phyloP scores from a whole-genome alignment of 768 basidiomycete genomes.

The Lactifluus pinguis region DNA sequence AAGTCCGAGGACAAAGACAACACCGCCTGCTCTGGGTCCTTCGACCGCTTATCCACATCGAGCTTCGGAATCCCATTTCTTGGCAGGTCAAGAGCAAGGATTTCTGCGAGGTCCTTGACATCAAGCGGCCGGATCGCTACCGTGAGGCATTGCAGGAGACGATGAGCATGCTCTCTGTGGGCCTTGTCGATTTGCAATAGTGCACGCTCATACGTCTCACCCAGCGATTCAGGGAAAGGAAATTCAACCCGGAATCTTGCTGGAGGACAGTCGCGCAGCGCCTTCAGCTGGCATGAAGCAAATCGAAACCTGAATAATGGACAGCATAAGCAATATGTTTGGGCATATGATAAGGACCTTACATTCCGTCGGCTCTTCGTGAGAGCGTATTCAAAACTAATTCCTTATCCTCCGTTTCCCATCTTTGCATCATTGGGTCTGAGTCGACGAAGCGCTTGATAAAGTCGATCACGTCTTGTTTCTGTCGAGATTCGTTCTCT shows the following conservation, averaged over 20 bases:
- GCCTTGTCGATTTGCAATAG: background rate
- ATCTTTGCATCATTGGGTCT: background rate
- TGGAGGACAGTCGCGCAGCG: background rate
- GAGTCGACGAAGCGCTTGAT: background rate
- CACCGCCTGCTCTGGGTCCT: background rate
- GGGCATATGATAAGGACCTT: background rate
- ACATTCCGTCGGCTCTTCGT: constrained; percentile 3
- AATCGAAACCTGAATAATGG: constrained; percentile 4
- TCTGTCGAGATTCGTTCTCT: background rate
- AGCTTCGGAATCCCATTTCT: background rate
- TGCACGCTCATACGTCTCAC: constrained; percentile 2
- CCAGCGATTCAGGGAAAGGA: background rate
- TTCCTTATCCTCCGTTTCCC: background rate
- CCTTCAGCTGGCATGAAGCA: background rate
- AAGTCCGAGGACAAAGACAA: background rate
- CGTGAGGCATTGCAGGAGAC: constrained; percentile 1
- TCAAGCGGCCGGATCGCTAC: background rate
- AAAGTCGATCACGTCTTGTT: background rate
- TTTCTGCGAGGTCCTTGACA: background rate
- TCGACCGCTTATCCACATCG: background rate
- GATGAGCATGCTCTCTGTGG: background rate
- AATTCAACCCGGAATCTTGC: background rate
- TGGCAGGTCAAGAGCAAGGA: background rate
- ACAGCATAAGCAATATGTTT: background rate
- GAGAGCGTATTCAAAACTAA: background rate